Evolutionary conservation across 805 yeast genomes (phyloP), one percentile per base, ranked within the genome.

Genomic region (Pichia insulana): DNA sequence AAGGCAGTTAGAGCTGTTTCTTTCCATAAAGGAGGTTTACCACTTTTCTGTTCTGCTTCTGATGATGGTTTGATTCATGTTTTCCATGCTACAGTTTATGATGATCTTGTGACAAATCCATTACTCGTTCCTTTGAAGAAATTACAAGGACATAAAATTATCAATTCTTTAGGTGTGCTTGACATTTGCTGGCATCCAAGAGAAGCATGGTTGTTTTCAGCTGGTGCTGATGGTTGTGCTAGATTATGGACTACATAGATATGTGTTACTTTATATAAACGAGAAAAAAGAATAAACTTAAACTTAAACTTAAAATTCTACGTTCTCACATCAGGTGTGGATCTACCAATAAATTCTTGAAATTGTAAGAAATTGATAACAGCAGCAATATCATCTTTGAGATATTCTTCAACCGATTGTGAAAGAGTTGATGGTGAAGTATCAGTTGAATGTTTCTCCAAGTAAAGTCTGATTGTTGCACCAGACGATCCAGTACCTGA

Each of bases 401-500:
- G 72, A 64, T 68, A 90, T 37, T 78, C 80, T 52, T 83, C 83
- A 11, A 88, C 90, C 37, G 69, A 62, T 50, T 62, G 49, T 7
- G 54, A 55, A 47, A 67, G 51, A 9, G 51, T 59, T 55, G 72
- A 75, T 33, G 70, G 71, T 16, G 74, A 48, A 39, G 63, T 55
- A 56, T 86, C 92, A 37, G 62, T 53, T 20, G 84, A 77, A 67
- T 83, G 87, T 63, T 80, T 82, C 65, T 90, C 97, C 58, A 90
- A 67, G 66, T 90, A 90, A 52, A 90, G 71, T 63, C 98, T 78
- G 46, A 92, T 88, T 6, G 98, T 90, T 17, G 98, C 97, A 38
- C 98, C 98, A 2, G 95, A 81, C 2, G 97, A 88, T 13, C 98
- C 98, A 2, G 98, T 90, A 43, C 98, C 98, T 0, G 96, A 87